Percentiles rank a stretch among this genome's conserved stretches.
These are phyloP conservation scores for Sporisorium graminicola DNA, from an alignment of 1,284 basidiomycete genomes.

Conservation along the genomic window DNA sequence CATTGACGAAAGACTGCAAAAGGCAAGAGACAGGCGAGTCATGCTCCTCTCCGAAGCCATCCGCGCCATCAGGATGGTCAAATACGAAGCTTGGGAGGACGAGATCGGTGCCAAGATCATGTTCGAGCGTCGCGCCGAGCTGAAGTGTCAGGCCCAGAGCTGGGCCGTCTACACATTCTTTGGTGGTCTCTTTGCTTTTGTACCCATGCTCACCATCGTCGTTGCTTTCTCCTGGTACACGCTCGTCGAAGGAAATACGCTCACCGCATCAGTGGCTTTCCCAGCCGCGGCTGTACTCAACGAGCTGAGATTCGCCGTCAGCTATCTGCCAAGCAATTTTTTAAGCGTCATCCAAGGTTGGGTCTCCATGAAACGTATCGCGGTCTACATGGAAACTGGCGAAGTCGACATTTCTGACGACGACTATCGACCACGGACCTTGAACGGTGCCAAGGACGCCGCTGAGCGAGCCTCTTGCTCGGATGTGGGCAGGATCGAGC, in stretches of 20 bases:
- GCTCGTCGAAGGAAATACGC: constrained; percentile 31
- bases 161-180: constrained; percentile 39
- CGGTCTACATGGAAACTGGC: constrained; percentile 76
- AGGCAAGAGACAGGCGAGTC: constrained; percentile 40
- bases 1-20: constrained; percentile 45
- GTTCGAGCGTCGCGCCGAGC: constrained; percentile 21
- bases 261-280: constrained; percentile 45
- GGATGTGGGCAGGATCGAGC: constrained; percentile 7
- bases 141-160: constrained; percentile 34
- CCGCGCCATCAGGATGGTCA: constrained; percentile 52
- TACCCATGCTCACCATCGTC: constrained; percentile 44
- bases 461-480: neutral
- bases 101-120: constrained; percentile 35
- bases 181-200: constrained; percentile 34
- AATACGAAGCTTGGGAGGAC: constrained; percentile 56
- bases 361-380: constrained; percentile 83
- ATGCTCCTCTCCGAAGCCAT: constrained; percentile 47
- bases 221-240: constrained; percentile 46
- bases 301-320: constrained; percentile 43
- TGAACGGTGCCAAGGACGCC: constrained; percentile 8
- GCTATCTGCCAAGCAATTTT: constrained; percentile 39
- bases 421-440: constrained; percentile 14
- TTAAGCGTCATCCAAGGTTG: constrained; percentile 73
- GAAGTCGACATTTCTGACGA: constrained; percentile 80
- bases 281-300: constrained; percentile 44